Evolutionary conservation across 371 early-diverging fungal genomes (phyloP).

Genomic region (Mortierella sp.): DNA sequence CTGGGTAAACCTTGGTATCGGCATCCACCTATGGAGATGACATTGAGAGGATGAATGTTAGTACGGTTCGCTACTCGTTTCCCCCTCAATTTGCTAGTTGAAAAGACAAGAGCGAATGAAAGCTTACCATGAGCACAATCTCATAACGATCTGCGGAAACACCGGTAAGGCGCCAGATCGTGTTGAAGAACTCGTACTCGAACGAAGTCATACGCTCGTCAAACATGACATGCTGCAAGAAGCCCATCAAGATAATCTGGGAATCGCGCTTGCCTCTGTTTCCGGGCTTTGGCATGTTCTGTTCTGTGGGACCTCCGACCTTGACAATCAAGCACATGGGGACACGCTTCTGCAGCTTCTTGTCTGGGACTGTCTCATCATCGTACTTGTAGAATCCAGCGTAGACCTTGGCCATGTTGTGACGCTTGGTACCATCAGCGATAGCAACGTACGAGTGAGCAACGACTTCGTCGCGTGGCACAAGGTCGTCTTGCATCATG

Average conservation of each 20-base stretch:
- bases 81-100: no score
- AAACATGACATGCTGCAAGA: constrained; percentile 94
- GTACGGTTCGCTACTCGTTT: neutral
- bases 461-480: constrained; percentile 72
- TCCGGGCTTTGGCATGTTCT: constrained; percentile 82
- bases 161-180: constrained; percentile 85
- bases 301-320: constrained; percentile 89
- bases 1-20: constrained; percentile 89
- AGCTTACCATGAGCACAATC: constrained; percentile 87
- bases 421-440: constrained; percentile 91
- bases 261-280: constrained; percentile 99
- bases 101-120: no score
- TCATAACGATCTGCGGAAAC: constrained; percentile 89
- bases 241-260: constrained; percentile 97
- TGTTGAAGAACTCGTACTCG: constrained; percentile 94
- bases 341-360: constrained; percentile 66
- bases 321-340: constrained; percentile 94
- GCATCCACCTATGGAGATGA: constrained; percentile 77
- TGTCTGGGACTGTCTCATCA: constrained; percentile 62
- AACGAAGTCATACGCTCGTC: constrained; percentile 95
- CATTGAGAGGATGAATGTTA: neutral
- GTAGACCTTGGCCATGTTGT: constrained; percentile 97
- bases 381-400: constrained; percentile 87
- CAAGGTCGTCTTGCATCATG: constrained; percentile 85
- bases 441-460: constrained; percentile 91